These are phyloP conservation scores for Acacia concinna DNA, from an alignment of 331 rosid genomes.

Conservation along the genomic window DNA sequence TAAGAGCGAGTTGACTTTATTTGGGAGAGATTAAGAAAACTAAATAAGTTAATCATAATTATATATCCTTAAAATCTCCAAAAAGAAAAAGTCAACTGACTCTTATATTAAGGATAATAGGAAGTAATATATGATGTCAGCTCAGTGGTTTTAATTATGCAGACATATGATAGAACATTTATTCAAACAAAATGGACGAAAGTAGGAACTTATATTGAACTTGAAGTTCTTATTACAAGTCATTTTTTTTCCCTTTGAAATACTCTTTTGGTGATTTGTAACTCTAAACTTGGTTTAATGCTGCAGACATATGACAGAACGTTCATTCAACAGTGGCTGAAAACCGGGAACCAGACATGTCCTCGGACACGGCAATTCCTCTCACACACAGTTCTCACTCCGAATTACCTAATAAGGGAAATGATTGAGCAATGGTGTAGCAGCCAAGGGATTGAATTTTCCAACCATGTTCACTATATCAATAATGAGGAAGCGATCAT, in stretches of 20 bases:
- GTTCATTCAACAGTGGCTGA: conserved; percentile 71
- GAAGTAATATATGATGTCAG: not conserved
- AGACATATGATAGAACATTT: conserved; percentile 75
- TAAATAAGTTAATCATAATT: no score
- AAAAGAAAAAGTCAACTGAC: no score
- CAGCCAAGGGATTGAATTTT: conserved; percentile 61
- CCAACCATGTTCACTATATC: conserved; percentile 41
- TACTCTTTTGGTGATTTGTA: conserved; percentile 11
- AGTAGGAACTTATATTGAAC: conserved; percentile 4
- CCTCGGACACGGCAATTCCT: conserved; percentile 81
- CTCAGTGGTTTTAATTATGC: conserved; percentile 33
- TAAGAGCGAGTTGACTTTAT: no score
- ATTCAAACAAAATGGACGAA: conserved; percentile 61
- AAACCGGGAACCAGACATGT: conserved; percentile 75
- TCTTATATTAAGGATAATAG: no score
- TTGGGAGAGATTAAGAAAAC: no score
- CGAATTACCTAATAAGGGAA: conserved; percentile 68
- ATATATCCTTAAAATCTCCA: no score
- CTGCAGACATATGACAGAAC: conserved; percentile 80
- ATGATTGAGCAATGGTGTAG: conserved; percentile 76
- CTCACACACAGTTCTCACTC: conserved; percentile 69
- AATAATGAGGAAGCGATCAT: conserved; percentile 58
- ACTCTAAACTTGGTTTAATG: conserved; percentile 23
- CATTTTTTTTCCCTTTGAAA: not conserved
- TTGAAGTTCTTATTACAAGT: not conserved